Percentiles rank a stretch among this genome's conserved stretches.
Conservation (phyloP, 192 early-diverging fungal genomes). For the Linnemannia exigua region DNA sequence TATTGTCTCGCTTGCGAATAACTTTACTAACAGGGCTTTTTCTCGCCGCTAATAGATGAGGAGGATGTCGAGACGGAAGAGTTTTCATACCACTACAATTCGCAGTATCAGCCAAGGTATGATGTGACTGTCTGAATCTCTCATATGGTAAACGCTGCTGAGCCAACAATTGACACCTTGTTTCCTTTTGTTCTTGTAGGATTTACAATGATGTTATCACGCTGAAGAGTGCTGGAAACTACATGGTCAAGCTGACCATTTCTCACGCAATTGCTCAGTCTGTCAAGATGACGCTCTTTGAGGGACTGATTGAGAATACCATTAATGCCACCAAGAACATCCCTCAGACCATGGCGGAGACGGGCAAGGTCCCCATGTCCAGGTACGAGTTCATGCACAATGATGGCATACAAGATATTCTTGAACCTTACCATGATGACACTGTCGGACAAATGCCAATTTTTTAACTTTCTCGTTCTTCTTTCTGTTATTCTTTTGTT, state of each 20-base stretch:
- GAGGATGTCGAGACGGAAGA: constrained; percentile 85
- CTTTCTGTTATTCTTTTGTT: not conserved
- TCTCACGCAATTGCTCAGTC: constrained; percentile 96
- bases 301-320: constrained; percentile 92
- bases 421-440: not conserved
- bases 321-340: constrained; percentile 91
- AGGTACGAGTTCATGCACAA: constrained; percentile 53
- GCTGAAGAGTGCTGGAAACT: constrained; percentile 80
- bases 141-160: too few relatives aligned
- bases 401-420: not conserved
- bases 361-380: constrained; percentile 92
- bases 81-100: constrained; percentile 85
- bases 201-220: constrained; percentile 95
- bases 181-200: constrained; percentile 60
- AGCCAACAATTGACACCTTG: not conserved
- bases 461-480: not conserved
- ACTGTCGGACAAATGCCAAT: not conserved
- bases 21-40: not conserved
- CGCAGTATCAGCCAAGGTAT: constrained; percentile 72
- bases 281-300: constrained; percentile 94
- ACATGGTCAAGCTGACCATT: constrained; percentile 95
- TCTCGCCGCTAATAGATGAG: constrained; percentile 57
- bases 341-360: constrained; percentile 93
- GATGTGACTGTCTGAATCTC: not conserved
- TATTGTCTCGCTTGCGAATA: constrained; percentile 28